phyloP scores from a whole-genome alignment of 2,329 filamentous ascomycete genomes.

The Paraphaeosphaeria sporulosa region DNA sequence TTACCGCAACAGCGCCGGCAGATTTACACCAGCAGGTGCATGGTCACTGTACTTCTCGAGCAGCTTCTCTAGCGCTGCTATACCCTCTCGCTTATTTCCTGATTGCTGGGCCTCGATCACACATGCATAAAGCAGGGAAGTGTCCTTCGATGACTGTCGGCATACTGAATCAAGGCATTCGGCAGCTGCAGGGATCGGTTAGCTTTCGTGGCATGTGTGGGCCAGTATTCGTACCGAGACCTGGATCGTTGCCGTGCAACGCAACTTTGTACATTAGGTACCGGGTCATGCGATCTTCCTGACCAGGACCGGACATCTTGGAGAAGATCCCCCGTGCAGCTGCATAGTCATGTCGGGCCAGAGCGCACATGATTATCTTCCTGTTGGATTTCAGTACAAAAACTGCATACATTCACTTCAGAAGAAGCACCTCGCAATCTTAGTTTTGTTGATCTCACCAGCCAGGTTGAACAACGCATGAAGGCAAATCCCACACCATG shows the following conservation, averaged over 20 bases:
- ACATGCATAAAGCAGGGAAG: conserved; percentile 79
- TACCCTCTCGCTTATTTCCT: conserved; percentile 67
- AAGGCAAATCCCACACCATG: conserved; percentile 76
- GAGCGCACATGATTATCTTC: conserved; percentile 74
- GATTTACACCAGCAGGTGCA: conserved; percentile 60
- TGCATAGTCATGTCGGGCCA: conserved; percentile 65
- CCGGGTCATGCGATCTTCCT: conserved; percentile 69
- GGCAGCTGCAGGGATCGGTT: conserved; percentile 55
- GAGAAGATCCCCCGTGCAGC: conserved; percentile 64
- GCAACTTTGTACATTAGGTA: conserved; percentile 81
- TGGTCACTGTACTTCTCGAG: conserved; percentile 63
- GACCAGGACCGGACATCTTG: conserved; percentile 65
- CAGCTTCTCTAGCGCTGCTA: conserved; percentile 66
- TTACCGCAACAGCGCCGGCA: conserved; percentile 71
- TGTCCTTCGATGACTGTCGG: conserved; percentile 60
- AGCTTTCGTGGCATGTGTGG: neutral
- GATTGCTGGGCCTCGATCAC: conserved; percentile 75
- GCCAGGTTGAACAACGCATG: conserved; percentile 71
- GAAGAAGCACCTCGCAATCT: conserved; percentile 66
- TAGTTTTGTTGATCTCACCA: conserved; percentile 71
- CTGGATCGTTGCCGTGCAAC: conserved; percentile 64
- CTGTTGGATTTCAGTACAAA: conserved; percentile 53
- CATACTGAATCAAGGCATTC: conserved; percentile 70
- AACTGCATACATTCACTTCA: neutral
- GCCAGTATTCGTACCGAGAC: conserved; percentile 52